Conservation (phyloP, 306 rosid species). For the Casuarina cunninghamiana region DNA sequence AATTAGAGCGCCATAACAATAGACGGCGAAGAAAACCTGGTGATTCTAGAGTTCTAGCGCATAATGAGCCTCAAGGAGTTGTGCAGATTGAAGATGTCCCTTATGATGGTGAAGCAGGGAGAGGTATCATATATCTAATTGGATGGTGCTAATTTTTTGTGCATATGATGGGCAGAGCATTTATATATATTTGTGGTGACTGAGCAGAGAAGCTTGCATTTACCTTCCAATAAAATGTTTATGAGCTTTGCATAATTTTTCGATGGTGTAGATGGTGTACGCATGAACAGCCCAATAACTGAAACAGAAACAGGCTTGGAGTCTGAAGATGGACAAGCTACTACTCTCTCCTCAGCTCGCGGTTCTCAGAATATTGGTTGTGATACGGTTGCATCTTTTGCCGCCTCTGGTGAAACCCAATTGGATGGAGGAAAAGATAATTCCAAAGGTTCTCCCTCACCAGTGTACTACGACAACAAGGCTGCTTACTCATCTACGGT, state of each 20-base stretch:
- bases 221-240: constrained; percentile 22
- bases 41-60: constrained; percentile 35
- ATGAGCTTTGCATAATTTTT: constrained; percentile 15
- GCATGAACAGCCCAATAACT: constrained; percentile 43
- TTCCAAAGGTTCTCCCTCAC: constrained; percentile 55
- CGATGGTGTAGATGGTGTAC: constrained; percentile 52
- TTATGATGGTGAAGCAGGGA: constrained; percentile 51
- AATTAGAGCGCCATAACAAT: constrained; percentile 89
- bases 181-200: not conserved
- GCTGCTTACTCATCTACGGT: constrained; percentile 79
- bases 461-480: constrained; percentile 63
- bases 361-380: constrained; percentile 43
- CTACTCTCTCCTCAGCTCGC: constrained; percentile 43
- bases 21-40: constrained; percentile 75
- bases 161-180: not conserved
- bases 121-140: constrained; percentile 43
- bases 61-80: constrained; percentile 49
- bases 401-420: constrained; percentile 60
- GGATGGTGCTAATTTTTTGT: not conserved
- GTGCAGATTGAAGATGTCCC: constrained; percentile 49
- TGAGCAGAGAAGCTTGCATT: constrained; percentile 1
- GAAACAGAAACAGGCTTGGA: constrained; percentile 50
- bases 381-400: constrained; percentile 45
- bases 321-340: constrained; percentile 52
- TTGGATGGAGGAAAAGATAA: constrained; percentile 53